Evolutionary conservation across 139 green algal genomes (phyloP), one percentile per base, ranked within the genome.

Genomic region (Eudorina sp.): DNA sequence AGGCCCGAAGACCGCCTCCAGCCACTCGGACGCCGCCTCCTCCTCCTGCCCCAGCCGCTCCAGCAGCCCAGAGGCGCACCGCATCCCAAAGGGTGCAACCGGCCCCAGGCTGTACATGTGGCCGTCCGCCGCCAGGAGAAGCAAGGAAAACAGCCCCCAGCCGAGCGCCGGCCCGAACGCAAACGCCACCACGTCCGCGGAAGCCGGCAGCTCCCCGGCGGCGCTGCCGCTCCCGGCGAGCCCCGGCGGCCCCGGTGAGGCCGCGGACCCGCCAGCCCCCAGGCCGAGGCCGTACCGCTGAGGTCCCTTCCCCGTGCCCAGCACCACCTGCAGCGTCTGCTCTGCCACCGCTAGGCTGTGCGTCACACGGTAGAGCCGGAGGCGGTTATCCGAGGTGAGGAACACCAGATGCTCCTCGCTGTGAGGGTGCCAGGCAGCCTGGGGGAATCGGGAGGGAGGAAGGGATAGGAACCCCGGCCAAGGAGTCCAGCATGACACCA

Each of bases 71-170:
- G 38, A 31, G 7, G 64, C n/a, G 31, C 45, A 66, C 18, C 81
- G 81, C 81, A 87, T 87, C 13, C 81, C 91, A 66, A 95, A 96
- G 6, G 94, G 89, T 19, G 90, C 92, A 7, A 97, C 88, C 0
- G 94, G 94, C 62, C 93, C 94, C 38, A 97, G 64, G 3, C 53
- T 55, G 58, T 89, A 95, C 13, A 96, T 13, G 0, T 62, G 53
- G 2, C 94, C 93, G 45, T 92, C 89, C 16, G 89, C 45, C n/a
- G 89, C 90, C 36, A 92, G 66, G 41, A 96, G 88, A 53, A 86
- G 46, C 18, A 94, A 25, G 14, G 85, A 80, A 75, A 93, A 95
- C 23, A 55, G 86, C 66, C 94, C 90, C 94, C 94, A 97, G 4
- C 29, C 73, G 58, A 89, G 53, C 0, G 70, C 80, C 29, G 83